Evolutionary conservation across 1,284 basidiomycete species (phyloP).

Genomic region (Trametes pubescens): DNA sequence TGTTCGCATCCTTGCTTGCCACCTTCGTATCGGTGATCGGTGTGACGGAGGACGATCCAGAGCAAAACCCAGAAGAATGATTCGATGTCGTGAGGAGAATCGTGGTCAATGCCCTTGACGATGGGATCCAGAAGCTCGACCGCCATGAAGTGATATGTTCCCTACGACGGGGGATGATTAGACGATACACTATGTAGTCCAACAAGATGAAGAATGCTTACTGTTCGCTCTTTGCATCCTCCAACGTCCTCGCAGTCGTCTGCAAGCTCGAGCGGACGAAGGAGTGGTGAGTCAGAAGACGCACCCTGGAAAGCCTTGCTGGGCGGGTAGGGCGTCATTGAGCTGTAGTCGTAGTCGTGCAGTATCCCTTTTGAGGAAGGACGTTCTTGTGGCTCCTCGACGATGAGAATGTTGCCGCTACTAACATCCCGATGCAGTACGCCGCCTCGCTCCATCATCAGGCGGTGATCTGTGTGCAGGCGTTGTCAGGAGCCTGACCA

Average conservation of each 20-base stretch:
- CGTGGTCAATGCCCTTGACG: background rate
- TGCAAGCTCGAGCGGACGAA: background rate
- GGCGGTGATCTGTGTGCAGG: constrained; percentile 11
- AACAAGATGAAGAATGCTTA: background rate
- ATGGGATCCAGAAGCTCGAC: background rate
- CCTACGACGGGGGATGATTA: background rate
- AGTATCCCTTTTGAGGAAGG: background rate
- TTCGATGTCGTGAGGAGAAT: constrained; percentile 17
- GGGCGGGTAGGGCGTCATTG: background rate
- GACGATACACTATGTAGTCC: too few relatives aligned
- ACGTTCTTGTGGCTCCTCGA: background rate
- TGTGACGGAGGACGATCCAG: constrained; percentile 26
- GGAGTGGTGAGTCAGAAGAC: background rate
- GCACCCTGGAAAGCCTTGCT: background rate
- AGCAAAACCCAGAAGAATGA: constrained; percentile 30
- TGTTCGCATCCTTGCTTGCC: background rate
- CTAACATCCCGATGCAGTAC: constrained; percentile 7
- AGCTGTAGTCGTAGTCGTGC: constrained; percentile 12
- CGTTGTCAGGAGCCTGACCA: background rate
- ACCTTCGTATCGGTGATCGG: background rate
- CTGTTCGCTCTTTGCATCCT: background rate
- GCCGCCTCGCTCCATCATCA: constrained; percentile 11
- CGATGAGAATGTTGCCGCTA: constrained; percentile 11
- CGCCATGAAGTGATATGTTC: background rate
- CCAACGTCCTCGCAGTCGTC: background rate